phyloP scores from a whole-genome alignment of 2,329 filamentous ascomycete species.

The Orbilia brochopaga region DNA sequence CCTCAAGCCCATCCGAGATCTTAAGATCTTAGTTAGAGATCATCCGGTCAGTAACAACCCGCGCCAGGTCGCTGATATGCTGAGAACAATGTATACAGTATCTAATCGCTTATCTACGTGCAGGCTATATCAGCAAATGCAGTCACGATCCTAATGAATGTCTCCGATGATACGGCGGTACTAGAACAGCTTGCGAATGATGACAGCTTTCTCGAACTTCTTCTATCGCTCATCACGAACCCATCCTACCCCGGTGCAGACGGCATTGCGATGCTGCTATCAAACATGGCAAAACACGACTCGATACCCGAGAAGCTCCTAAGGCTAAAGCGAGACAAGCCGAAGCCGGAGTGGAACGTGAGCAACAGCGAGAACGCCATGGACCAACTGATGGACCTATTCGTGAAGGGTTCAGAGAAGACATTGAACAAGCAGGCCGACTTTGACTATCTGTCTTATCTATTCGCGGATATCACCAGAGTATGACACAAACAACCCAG shows the following conservation, averaged over 20 bases:
- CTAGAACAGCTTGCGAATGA: conserved; percentile 76
- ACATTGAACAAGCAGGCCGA: conserved; percentile 82
- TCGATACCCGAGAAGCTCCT: conserved; percentile 63
- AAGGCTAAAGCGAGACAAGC: conserved; percentile 60
- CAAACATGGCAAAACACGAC: conserved; percentile 86
- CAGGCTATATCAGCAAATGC: conserved; percentile 67
- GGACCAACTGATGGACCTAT: conserved; percentile 92
- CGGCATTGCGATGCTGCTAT: conserved; percentile 85
- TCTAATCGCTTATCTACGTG: neutral
- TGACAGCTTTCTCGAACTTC: conserved; percentile 76
- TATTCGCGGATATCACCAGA: conserved; percentile 89
- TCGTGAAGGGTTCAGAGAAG: conserved; percentile 86
- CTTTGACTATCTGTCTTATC: conserved; percentile 91
- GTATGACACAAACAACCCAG: conserved; percentile 51
- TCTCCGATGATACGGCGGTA: conserved; percentile 77
- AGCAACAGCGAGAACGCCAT: conserved; percentile 75
- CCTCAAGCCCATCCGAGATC: conserved; percentile 78
- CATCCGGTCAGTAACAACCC: conserved; percentile 68
- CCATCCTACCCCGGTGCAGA: conserved; percentile 81
- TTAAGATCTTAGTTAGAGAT: conserved; percentile 86
- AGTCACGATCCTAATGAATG: conserved; percentile 85
- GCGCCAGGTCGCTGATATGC: neutral
- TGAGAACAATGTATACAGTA: neutral
- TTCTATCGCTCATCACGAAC: conserved; percentile 75
- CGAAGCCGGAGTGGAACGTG: conserved; percentile 71